Percentiles rank a stretch among this genome's conserved stretches.
These are phyloP conservation scores for Arachis hypogaea DNA, from an alignment of 306 rosid genomes.

Conservation along the genomic window DNA sequence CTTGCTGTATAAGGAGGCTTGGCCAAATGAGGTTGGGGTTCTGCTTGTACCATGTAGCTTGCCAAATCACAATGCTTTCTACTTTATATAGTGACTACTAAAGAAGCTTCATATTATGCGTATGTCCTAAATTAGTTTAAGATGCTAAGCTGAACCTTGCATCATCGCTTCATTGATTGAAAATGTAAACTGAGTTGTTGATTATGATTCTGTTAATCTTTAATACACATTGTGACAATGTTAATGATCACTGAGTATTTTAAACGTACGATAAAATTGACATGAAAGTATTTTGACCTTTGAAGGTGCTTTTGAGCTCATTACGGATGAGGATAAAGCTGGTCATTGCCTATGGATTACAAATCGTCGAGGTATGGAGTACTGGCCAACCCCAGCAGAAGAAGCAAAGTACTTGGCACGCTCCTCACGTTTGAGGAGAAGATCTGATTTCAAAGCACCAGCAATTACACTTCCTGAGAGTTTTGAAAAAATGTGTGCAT, in stretches of 20 bases:
- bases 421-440: conserved; percentile 47
- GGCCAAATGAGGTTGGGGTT: conserved; percentile 21
- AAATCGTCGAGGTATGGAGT: conserved; percentile 87
- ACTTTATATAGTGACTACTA: conserved; percentile 23
- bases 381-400: conserved; percentile 89
- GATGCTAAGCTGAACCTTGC: background rate
- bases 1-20: conserved; percentile 35
- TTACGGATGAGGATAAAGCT: conserved; percentile 85
- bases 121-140: background rate
- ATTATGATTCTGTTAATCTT: background rate
- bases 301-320: conserved; percentile 87
- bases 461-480: conserved; percentile 63
- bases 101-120: conserved; percentile 17
- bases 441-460: conserved; percentile 53
- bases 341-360: conserved; percentile 95
- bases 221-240: conserved; percentile 20
- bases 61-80: conserved; percentile 32
- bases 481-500: conserved; percentile 84
- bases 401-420: conserved; percentile 59
- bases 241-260: conserved; percentile 16
- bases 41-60: conserved; percentile 16
- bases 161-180: conserved; percentile 3
- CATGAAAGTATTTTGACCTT: conserved; percentile 37
- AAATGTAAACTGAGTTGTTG: background rate
- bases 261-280: conserved; percentile 26